phyloP scores from a whole-genome alignment of 1,139 yeast genomes.

The Entelexis sorbosivorans region DNA sequence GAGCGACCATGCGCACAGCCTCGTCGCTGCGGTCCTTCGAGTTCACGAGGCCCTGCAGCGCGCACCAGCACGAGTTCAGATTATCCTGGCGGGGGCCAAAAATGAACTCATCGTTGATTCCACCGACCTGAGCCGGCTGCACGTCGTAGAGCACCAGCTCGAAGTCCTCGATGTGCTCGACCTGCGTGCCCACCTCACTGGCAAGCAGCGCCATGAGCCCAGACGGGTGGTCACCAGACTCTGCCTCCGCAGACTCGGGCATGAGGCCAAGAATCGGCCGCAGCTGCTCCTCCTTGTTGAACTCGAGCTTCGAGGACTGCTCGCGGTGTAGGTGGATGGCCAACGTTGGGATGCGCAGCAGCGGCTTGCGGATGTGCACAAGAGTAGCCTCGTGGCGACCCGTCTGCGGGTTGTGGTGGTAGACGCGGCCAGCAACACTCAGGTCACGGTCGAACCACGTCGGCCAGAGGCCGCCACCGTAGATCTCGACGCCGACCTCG shows the following conservation, averaged over 20 bases:
- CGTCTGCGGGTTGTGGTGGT: slow-evolving; percentile 32
- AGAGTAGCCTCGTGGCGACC: slow-evolving; percentile 39
- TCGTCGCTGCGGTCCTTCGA: slow-evolving; percentile 26
- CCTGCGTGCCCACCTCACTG: slow-evolving; percentile 39
- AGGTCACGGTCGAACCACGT: slow-evolving; percentile 84
- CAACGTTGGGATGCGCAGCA: slow-evolving; percentile 83
- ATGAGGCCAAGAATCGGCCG: slow-evolving; percentile 77
- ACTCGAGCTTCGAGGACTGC: slow-evolving; percentile 68
- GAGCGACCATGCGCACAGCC: slow-evolving; percentile 59
- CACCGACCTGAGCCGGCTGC: slow-evolving; percentile 74
- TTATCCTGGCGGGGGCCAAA: slow-evolving; percentile 92
- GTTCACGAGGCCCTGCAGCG: slow-evolving; percentile 54
- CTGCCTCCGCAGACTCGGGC: slow-evolving; percentile 36
- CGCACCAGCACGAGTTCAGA: slow-evolving; percentile 74
- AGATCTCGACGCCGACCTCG: slow-evolving; percentile 74
- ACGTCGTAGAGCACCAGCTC: slow-evolving; percentile 83
- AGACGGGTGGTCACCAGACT: slow-evolving; percentile 60
- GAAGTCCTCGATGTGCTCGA: slow-evolving; percentile 65
- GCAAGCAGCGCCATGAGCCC: slow-evolving; percentile 62
- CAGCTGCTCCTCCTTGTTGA: slow-evolving; percentile 78
- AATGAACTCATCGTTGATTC: slow-evolving; percentile 78
- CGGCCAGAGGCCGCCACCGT: slow-evolving; percentile 88
- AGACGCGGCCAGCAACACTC: slow-evolving; percentile 84
- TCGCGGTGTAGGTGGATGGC: slow-evolving; percentile 86
- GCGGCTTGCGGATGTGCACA: slow-evolving; percentile 70